Percentiles rank a stretch among this genome's conserved stretches.
These are phyloP conservation scores for Penicillium hordei DNA, from an alignment of 2,329 filamentous ascomycete species.

Conservation along the genomic window DNA sequence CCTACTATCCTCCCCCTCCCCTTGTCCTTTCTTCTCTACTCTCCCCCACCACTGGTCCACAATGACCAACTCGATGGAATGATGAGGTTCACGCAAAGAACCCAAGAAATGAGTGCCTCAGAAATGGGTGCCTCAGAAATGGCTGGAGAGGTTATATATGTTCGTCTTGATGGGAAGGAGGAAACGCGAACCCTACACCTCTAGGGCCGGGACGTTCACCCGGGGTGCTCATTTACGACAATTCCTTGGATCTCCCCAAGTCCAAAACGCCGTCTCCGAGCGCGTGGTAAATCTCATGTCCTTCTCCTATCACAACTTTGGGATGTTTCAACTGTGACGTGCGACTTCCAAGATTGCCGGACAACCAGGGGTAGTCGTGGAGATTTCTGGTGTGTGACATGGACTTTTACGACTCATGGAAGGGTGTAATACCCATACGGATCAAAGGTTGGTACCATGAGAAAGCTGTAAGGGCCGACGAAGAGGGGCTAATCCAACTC, in stretches of 20 bases:
- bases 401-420: background rate
- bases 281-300: too few species aligned
- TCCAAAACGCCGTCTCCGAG: background rate
- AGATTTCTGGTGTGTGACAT: background rate
- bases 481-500: too few species aligned
- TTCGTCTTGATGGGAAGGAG: background rate
- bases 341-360: background rate
- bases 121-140: fast-evolving
- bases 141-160: background rate
- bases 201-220: background rate
- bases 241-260: too few species aligned
- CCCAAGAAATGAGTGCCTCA: background rate
- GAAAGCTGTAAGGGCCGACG: too few species aligned
- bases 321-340: background rate
- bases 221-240: background rate
- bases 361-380: background rate
- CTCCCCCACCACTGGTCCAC: background rate
- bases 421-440: background rate
- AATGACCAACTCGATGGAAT: background rate
- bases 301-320: too few species aligned
- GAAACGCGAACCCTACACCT: too few species aligned
- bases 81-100: background rate
- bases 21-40: background rate
- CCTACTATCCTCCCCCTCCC: background rate
- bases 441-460: too few species aligned